Evolutionary conservation across 2,329 filamentous ascomycete species (phyloP), one percentile per base, ranked within the genome.

Genomic region (Hawksworthiomyces lignivorus): DNA sequence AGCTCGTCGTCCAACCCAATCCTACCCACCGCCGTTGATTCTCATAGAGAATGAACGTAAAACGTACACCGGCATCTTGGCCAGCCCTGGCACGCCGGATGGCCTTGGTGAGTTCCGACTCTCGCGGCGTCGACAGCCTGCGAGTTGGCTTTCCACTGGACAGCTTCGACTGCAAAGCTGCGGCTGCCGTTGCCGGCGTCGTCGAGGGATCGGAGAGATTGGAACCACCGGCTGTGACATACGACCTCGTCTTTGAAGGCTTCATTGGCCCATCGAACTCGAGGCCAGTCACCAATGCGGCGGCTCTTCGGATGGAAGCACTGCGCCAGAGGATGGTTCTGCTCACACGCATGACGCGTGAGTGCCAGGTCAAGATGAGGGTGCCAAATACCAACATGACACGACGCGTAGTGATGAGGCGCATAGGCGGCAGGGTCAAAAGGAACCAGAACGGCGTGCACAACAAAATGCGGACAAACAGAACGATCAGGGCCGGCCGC

Each of bases 11-110:
- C 89, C 92, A 98, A 0, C 92, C 92, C 11, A 98, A 74, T 1
- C 89, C 90, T 4, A 98, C 68, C 92, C 92, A 98, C 39, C 92
- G 78, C 31, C 92, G 77, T 62, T 98, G 92, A 54, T 98, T 98
- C 60, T 98, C 92, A 56, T 89, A 97, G 3, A 98, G 73, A 36
- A 92, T 89, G 49, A 98, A 98, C 0, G 92, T 98, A 56, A 98
- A 98, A 33, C 88, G 85, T 12, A 98, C 86, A 1, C 89, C 88
- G 0, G 87, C 77, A 5, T 84, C 82, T 46, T 71, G 72, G 28
- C 69, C 58, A 7, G 55, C 55, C 29, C 54, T 52, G 9, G 45
- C 47, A 27, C 59, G 54, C 20, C 58, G 59, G 26, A 67, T 59
- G 9, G 64, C 69, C 50, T 64, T 70, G 30, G 67, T 68, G 6